These are phyloP conservation scores for Flaveria brownii DNA, from an alignment of 129 eudicot genomes.

Conservation along the genomic window DNA sequence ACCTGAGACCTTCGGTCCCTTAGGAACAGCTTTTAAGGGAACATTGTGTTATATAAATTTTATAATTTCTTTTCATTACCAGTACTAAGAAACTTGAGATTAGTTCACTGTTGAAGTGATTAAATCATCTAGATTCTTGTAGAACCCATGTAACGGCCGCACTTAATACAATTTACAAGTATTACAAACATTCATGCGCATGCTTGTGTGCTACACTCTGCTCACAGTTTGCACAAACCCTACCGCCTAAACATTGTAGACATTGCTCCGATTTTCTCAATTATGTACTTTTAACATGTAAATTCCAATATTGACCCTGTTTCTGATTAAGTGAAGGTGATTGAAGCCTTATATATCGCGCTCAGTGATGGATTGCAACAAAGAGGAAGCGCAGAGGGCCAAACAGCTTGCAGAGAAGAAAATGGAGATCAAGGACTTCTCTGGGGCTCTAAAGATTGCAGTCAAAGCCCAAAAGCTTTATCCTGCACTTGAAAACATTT, in stretches of 20 bases:
- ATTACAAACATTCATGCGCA: not conserved
- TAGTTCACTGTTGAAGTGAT: not conserved
- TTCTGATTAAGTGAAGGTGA: slow-evolving; percentile 15
- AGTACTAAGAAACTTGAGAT: not conserved
- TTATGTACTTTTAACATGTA: slow-evolving; percentile 18
- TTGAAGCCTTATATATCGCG: slow-evolving; percentile 21
- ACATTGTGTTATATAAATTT: not conserved
- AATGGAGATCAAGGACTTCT: slow-evolving; percentile 57
- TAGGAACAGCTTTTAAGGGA: not conserved
- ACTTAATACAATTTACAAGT: not conserved
- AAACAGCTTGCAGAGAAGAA: slow-evolving; percentile 55
- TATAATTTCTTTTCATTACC: too few species aligned
- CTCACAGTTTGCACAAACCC: not conserved
- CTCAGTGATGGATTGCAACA: slow-evolving; percentile 61
- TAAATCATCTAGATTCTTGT: not conserved
- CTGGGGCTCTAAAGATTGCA: slow-evolving; percentile 53
- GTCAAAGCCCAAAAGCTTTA: slow-evolving; percentile 56
- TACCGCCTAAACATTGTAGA: not conserved
- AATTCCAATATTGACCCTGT: not conserved
- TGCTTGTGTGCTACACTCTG: not conserved
- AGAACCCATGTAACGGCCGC: not conserved
- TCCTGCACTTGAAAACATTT: slow-evolving; percentile 56
- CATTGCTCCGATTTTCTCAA: not conserved
- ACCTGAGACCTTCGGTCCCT: too few species aligned
- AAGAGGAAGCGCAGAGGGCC: slow-evolving; percentile 64